Base-by-base conservation (phyloP, 1,284 basidiomycete genomes). In the Fereydounia khargensis region DNA sequence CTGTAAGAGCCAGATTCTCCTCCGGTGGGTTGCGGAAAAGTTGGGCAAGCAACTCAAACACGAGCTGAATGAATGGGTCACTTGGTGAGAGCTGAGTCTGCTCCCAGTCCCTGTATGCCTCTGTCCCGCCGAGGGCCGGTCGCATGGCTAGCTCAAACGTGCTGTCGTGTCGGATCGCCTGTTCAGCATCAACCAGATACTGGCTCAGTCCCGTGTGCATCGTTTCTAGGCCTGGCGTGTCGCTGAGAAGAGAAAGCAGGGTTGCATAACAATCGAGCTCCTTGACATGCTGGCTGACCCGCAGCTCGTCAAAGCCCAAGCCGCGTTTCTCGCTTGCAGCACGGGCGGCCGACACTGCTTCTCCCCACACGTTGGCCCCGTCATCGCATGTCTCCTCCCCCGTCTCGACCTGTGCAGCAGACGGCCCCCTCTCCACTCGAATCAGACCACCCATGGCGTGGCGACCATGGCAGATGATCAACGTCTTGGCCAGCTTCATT, bases 11-110 rank as follows among this genome's bases (percentile, higher is more conserved):
- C 45, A 97, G 83, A 73, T 97, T 97, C 71, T 83, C 83, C 61
- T 92, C 88, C 2, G 91, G 86, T 0, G 85, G 81, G 49, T 92
- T 89, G 4, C 83, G 82, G 76, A 96, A 90, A 80, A 95, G 94
- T 42, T 79, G 80, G 27, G 85, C 79, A 9, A 94, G 77, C 14
- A 81, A 81, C 35, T 85, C 83, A 27, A 96, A 81, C 16, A 95
- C 73, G 22, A 83, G 77, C 3, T 84, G 83, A 16, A 94, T 78
- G 9, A 92, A 79, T 1, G 86, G 83, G 68, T 95, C 91, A 49
- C 84, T 84, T 28, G 86, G 81, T 55, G 85, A 85, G n/a, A 95
- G 78, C 6, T 82, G 80, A 13, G 52, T 39, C 30, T 52, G 5
- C 14, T 39, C 6, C 42, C 49, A 2, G 42, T 48, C 3, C 47